Evolutionary conservation across 768 basidiomycete genomes (phyloP).

Genomic region (Boletus tomentosulus): DNA sequence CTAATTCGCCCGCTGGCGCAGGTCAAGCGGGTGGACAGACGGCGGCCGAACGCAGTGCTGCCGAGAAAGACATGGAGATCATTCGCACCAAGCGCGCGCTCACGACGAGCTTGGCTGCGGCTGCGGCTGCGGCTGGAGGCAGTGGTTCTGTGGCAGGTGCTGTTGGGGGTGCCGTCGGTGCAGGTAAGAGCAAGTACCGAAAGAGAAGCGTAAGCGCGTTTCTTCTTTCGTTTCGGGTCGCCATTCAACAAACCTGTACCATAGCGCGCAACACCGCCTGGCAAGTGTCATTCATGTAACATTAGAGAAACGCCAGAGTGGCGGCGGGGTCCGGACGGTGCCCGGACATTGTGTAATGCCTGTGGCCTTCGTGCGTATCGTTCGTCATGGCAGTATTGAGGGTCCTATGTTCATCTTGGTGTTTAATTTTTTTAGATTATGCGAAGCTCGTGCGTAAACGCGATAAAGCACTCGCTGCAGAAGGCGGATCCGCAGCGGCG

Average conservation of each 20-base stretch:
- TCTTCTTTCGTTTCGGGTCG: conserved; percentile 5
- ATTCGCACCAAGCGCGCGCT: conserved; percentile 77
- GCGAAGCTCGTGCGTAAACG: conserved; percentile 79
- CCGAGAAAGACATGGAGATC: conserved; percentile 82
- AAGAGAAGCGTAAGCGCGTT: conserved; percentile 72
- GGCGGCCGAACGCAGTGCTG: conserved; percentile 52
- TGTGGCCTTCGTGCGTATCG: conserved; percentile 66
- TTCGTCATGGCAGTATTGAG: neutral
- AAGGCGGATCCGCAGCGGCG: conserved; percentile 41
- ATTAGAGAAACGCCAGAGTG: conserved; percentile 88
- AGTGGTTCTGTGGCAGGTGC: conserved; percentile 32
- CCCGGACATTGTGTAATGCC: conserved; percentile 79
- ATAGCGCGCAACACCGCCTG: conserved; percentile 81
- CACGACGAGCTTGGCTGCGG: conserved; percentile 55
- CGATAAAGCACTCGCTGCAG: conserved; percentile 56
- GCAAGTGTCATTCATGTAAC: conserved; percentile 85
- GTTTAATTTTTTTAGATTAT: conserved; percentile 49
- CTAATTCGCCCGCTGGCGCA: conserved; percentile 9
- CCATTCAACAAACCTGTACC: conserved; percentile 26
- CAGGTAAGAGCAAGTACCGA: conserved; percentile 70
- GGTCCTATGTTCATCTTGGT: neutral
- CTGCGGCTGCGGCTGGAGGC: conserved; percentile 36
- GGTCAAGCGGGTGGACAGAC: conserved; percentile 20
- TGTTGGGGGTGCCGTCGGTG: conserved; percentile 19
- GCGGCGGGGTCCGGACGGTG: conserved; percentile 81